phyloP scores from a whole-genome alignment of 2,329 filamentous ascomycete genomes.

The Amauroascus verrucosus region DNA sequence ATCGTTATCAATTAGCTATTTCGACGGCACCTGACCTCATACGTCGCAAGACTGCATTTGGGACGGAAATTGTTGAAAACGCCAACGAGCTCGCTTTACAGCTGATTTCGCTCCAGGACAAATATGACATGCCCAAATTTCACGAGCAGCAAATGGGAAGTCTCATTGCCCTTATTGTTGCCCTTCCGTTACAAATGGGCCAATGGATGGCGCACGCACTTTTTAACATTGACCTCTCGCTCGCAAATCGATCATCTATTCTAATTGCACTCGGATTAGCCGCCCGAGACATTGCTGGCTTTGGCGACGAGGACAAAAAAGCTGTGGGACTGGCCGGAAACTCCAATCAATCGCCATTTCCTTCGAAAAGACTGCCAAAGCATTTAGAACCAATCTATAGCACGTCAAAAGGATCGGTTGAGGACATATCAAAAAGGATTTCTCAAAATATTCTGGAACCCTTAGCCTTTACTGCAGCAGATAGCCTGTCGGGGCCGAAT shows the following conservation, averaged over 20 bases:
- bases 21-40: constrained; percentile 69
- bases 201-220: constrained; percentile 76
- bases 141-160: constrained; percentile 63
- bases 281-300: constrained; percentile 74
- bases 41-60: constrained; percentile 76
- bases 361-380: constrained; percentile 67
- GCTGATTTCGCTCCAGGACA: constrained; percentile 72
- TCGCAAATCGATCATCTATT: constrained; percentile 71
- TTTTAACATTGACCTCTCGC: constrained; percentile 84
- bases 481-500: constrained; percentile 67
- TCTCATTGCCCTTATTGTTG: constrained; percentile 70
- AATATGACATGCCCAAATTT: constrained; percentile 71
- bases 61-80: constrained; percentile 77
- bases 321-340: constrained; percentile 25
- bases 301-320: constrained; percentile 47
- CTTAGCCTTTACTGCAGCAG: constrained; percentile 69
- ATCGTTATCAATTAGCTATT: constrained; percentile 71
- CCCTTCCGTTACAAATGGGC: constrained; percentile 65
- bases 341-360: constrained; percentile 50
- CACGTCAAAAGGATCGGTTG: constrained; percentile 43
- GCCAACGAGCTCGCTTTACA: constrained; percentile 67
- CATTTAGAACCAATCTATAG: constrained; percentile 64
- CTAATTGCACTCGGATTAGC: constrained; percentile 73
- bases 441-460: constrained; percentile 67
- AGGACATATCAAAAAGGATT: constrained; percentile 57